phyloP scores from a whole-genome alignment of 1,284 basidiomycete species.

The Lentinula novae-zelandiae region DNA sequence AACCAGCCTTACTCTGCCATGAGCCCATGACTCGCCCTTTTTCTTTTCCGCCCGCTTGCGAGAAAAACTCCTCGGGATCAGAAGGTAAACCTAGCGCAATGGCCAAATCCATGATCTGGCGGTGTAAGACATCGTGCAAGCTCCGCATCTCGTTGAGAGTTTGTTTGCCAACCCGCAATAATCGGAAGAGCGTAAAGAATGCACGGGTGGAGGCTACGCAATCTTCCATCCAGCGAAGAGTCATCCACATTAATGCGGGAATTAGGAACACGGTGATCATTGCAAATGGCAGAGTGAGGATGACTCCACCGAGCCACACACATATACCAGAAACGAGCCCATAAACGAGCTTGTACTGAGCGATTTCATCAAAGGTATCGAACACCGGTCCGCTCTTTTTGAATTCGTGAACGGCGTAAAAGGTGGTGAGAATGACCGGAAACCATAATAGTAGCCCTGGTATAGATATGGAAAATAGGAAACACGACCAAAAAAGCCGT shows the following conservation, averaged over 20 bases:
- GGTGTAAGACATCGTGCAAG: conserved; percentile 52
- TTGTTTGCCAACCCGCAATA: conserved; percentile 61
- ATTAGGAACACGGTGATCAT: conserved; percentile 52
- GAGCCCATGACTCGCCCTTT: conserved; percentile 63
- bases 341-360: conserved; percentile 82
- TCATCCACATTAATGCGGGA: conserved; percentile 82
- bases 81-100: conserved; percentile 58
- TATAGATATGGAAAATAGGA: conserved; percentile 68
- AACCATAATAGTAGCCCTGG: conserved; percentile 83
- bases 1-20: conserved; percentile 68
- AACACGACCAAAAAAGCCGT: conserved; percentile 58
- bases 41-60: conserved; percentile 50
- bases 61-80: conserved; percentile 65
- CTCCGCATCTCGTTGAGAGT: conserved; percentile 51
- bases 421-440: conserved; percentile 66
- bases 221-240: conserved; percentile 83
- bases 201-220: conserved; percentile 75
- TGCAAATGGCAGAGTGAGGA: conserved; percentile 61
- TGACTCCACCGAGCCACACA: conserved; percentile 54
- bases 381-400: conserved; percentile 75
- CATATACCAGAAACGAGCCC: conserved; percentile 68
- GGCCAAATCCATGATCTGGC: conserved; percentile 62
- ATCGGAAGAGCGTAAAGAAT: conserved; percentile 52
- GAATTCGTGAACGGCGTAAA: conserved; percentile 64
- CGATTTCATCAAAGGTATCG: conserved; percentile 84